A percentile compares a stretch with the other conserved stretches of the same genome.
These are phyloP conservation scores for Coemansia furcata DNA, from an alignment of 192 early-diverging fungal species.

Conservation along the genomic window DNA sequence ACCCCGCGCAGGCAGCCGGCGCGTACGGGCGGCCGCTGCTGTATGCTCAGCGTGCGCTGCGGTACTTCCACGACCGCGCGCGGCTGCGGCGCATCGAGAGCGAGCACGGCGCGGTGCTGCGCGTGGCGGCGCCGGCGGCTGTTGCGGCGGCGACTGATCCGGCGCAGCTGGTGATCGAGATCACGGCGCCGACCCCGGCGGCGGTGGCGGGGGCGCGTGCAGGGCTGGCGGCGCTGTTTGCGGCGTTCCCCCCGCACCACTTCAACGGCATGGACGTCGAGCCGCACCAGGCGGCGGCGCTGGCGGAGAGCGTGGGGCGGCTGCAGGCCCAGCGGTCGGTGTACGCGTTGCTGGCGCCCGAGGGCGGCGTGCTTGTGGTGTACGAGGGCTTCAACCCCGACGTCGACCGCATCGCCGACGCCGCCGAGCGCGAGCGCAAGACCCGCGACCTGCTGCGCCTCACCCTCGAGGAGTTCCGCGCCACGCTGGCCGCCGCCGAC, in stretches of 20 bases:
- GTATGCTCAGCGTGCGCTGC: constrained; percentile 66
- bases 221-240: constrained; percentile 57
- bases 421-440: constrained; percentile 57
- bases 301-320: constrained; percentile 63
- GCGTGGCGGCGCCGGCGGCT: constrained; percentile 51
- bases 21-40: constrained; percentile 50
- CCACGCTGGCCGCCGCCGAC: constrained; percentile 59
- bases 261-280: constrained; percentile 75
- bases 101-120: constrained; percentile 61
- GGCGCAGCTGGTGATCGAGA: constrained; percentile 62
- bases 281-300: constrained; percentile 69
- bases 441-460: constrained; percentile 48
- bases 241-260: constrained; percentile 55
- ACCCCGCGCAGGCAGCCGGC: constrained; percentile 58
- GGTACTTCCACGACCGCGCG: constrained; percentile 71
- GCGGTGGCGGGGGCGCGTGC: constrained; percentile 65
- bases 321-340: constrained; percentile 65
- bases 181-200: constrained; percentile 66
- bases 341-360: constrained; percentile 74
- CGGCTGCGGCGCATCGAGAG: constrained; percentile 78
- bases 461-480: constrained; percentile 68
- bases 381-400: constrained; percentile 64
- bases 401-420: constrained; percentile 46
- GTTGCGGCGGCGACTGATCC: constrained; percentile 35
- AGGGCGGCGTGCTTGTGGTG: constrained; percentile 74